A percentile compares a stretch with the other conserved stretches of the same genome.
Conservation (phyloP, 2,329 filamentous ascomycete genomes). For the Pyrenochaeta sp. region DNA sequence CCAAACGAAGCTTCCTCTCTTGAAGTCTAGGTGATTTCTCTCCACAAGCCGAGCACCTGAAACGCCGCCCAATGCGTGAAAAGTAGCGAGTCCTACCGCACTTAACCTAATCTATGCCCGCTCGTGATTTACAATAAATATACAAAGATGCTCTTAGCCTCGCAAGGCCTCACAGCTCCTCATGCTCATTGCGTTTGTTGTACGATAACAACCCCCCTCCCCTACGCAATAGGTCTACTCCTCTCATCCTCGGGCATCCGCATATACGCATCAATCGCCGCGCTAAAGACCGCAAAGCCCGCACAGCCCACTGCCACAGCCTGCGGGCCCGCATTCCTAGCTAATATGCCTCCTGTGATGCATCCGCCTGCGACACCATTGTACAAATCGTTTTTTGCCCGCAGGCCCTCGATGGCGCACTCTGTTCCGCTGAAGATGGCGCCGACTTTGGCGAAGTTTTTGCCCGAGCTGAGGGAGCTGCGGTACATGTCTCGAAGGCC, state of each 20-base stretch:
- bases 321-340: slow-evolving; percentile 86
- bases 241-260: slow-evolving; percentile 52
- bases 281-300: slow-evolving; percentile 91
- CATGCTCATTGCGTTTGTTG: neutral
- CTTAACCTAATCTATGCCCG: slow-evolving; percentile 3
- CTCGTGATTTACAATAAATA: slow-evolving; percentile 23
- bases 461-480: slow-evolving; percentile 82
- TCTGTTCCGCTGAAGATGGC: slow-evolving; percentile 92
- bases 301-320: slow-evolving; percentile 87
- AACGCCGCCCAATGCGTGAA: slow-evolving; percentile 34
- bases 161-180: neutral
- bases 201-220: neutral
- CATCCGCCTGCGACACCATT: slow-evolving; percentile 92
- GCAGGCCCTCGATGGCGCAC: slow-evolving; percentile 90
- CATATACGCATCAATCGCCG: slow-evolving; percentile 93
- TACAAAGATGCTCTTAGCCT: slow-evolving; percentile 11
- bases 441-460: slow-evolving; percentile 93
- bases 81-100: slow-evolving; percentile 10
- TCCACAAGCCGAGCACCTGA: neutral
- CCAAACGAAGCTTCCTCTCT: neutral
- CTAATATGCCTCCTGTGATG: slow-evolving; percentile 87
- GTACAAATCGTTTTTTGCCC: slow-evolving; percentile 90
- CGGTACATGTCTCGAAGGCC: slow-evolving; percentile 96
- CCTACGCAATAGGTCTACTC: slow-evolving; percentile 50
- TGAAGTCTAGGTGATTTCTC: neutral